Conservation (phyloP, 805 yeast genomes). For the Wickerhamomyces strasburgensis region DNA sequence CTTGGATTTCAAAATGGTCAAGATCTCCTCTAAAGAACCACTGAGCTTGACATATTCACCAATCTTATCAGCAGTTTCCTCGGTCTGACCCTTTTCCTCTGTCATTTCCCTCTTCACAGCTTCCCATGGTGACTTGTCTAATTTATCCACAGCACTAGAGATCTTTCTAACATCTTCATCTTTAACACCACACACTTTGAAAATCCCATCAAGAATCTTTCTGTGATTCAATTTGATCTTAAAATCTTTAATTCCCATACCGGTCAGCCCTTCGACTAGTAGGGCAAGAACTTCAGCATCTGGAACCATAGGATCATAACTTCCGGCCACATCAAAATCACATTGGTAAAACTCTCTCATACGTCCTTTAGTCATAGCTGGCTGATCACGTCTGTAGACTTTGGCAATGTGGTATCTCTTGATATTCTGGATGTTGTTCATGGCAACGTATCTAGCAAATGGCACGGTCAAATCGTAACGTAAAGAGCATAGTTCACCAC, state of each 20-base stretch:
- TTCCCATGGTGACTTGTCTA: constrained; percentile 95
- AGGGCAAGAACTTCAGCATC: constrained; percentile 86
- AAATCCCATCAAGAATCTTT: constrained; percentile 92
- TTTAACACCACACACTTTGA: constrained; percentile 89
- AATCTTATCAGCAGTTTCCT: constrained; percentile 87
- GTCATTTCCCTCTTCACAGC: constrained; percentile 89
- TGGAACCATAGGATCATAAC: constrained; percentile 90
- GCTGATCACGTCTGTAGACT: constrained; percentile 98
- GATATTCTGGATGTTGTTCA: constrained; percentile 84
- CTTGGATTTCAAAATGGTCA: constrained; percentile 51
- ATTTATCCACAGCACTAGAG: constrained; percentile 93
- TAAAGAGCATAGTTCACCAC: constrained; percentile 94
- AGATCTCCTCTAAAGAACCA: constrained; percentile 66
- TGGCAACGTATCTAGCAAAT: constrained; percentile 94
- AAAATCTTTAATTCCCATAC: constrained; percentile 82
- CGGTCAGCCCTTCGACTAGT: constrained; percentile 77
- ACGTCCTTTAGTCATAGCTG: constrained; percentile 99
- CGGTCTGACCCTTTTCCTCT: constrained; percentile 85
- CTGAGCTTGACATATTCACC: constrained; percentile 85
- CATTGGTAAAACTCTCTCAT: constrained; percentile 99
- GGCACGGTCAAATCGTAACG: constrained; percentile 98
- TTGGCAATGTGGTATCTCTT: constrained; percentile 97
- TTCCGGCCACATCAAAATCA: constrained; percentile 96
- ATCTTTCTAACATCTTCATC: constrained; percentile 92
- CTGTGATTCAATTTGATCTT: constrained; percentile 93